Evolutionary conservation across 352 stramenopile species (phyloP), one percentile per base, ranked within the genome.

Genomic region (Globisporangium nodosum): DNA sequence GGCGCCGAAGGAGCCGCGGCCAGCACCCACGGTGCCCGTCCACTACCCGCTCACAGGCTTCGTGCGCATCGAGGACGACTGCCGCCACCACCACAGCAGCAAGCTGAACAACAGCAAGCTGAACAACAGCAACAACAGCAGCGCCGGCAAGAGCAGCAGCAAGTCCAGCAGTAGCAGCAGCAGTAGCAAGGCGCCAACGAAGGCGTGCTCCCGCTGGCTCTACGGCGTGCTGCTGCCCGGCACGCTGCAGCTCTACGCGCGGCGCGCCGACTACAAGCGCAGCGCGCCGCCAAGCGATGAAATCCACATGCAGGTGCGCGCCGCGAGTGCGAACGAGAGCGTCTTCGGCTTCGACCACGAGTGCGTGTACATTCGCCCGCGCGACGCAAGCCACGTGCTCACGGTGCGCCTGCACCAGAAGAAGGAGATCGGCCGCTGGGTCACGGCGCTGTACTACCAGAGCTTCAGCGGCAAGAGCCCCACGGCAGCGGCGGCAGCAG

Each of bases 361-460:
- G 52, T 85, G 75, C 46, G 64, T 85, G 9, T 85, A 85, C 64
- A 73, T 85, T 27, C 75, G 75, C 16, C 63, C 60, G 8, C 70
- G 77, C 46, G 70, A 63, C n/a, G 70, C 65, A 16, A 69, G 71
- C 18, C 52, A 64, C 6, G 68, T 85, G 18, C 49, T 85, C 35
- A 73, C 73, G 11, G 59, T 85, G 35, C 75, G 75, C 54, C 80
- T 85, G 55, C 73, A 85, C 59, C 68, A 85, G 61, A 70, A 73
- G 64, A 85, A 85, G 57, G 75, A 85, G 18, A 85, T 85, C 49
- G 75, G 81, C 39, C 72, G 73, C 8, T 85, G 75, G 75, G 75
- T 85, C 54, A 85, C 75, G 20, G 75, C 75, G 56, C 69, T 85
- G 35, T 85, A 85, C 58, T 85, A 85, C 61, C 70, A 81, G 66